Conservation (phyloP, 2,329 filamentous ascomycete genomes). For the Cladosporium austrohemisphaericum region DNA sequence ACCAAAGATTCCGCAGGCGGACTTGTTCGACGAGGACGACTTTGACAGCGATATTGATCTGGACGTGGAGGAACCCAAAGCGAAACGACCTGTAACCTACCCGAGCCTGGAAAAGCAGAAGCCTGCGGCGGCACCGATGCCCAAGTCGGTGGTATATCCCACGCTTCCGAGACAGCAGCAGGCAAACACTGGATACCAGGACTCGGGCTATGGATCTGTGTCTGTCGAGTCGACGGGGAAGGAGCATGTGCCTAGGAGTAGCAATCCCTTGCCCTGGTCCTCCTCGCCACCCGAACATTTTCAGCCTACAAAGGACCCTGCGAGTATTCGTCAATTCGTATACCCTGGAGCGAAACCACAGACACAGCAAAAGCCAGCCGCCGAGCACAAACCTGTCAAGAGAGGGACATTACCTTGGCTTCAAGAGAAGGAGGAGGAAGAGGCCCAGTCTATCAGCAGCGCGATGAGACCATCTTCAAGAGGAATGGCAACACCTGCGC, state of each 20-base stretch:
- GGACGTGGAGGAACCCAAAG: slow-evolving; percentile 61
- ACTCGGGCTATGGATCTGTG: slow-evolving; percentile 27
- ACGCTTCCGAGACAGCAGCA: slow-evolving; percentile 27
- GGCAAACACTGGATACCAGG: slow-evolving; percentile 18
- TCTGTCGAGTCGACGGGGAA: slow-evolving; percentile 28
- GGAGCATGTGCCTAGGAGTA: slow-evolving; percentile 46
- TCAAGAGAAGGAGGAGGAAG: slow-evolving; percentile 17
- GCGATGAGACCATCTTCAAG: slow-evolving; percentile 3
- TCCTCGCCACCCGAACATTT: slow-evolving; percentile 41
- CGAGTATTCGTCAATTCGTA: slow-evolving; percentile 7
- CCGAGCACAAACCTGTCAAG: slow-evolving; percentile 46
- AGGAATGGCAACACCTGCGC: slow-evolving; percentile 37
- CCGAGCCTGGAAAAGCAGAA: slow-evolving; percentile 36
- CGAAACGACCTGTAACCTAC: slow-evolving; percentile 42
- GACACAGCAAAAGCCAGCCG: slow-evolving; percentile 8
- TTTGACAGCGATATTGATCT: slow-evolving; percentile 81
- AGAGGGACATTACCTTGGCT: slow-evolving; percentile 64
- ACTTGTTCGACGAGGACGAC: slow-evolving; percentile 64
- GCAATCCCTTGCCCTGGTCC: slow-evolving; percentile 67
- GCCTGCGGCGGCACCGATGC: slow-evolving; percentile 7
- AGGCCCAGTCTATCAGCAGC: slow-evolving; percentile 14
- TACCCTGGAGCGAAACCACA: slow-evolving; percentile 7
- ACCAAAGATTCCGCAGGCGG: slow-evolving; percentile 23
- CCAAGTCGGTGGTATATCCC: slow-evolving; percentile 25
- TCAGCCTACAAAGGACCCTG: slow-evolving; percentile 14